A percentile compares a stretch with the other conserved stretches of the same genome.
Evolutionary conservation across 495 filamentous ascomycete species (phyloP).

Genomic region (Neurospora intermedia): DNA sequence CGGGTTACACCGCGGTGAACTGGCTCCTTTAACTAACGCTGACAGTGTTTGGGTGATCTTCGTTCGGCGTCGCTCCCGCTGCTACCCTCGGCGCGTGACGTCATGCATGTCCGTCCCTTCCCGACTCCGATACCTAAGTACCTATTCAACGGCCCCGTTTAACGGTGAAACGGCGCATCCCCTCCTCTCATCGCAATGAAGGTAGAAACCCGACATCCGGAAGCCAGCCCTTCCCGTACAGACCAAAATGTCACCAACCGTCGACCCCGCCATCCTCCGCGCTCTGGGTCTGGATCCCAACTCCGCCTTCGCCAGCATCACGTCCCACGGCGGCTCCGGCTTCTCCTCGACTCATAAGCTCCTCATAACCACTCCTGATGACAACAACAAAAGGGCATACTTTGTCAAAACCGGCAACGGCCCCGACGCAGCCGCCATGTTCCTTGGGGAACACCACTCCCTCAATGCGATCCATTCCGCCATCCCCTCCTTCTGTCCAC

Average conservation of each 20-base stretch:
- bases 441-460: slow-evolving; percentile 71
- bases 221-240: not conserved
- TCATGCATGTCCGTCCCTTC: not conserved
- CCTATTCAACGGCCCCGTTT: not conserved
- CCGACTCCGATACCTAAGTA: not conserved
- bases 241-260: slow-evolving; percentile 24
- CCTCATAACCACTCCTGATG: slow-evolving; percentile 34
- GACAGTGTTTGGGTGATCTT: not conserved
- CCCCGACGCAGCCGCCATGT: slow-evolving; percentile 60
- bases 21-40: not conserved
- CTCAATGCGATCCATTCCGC: slow-evolving; percentile 66
- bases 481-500: slow-evolving; percentile 65
- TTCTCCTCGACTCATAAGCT: slow-evolving; percentile 69
- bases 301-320: slow-evolving; percentile 40
- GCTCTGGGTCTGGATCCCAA: slow-evolving; percentile 46
- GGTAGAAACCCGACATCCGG: not conserved
- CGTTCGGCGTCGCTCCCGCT: not conserved
- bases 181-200: not conserved
- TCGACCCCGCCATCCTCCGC: slow-evolving; percentile 50
- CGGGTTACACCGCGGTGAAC: not conserved
- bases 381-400: slow-evolving; percentile 48
- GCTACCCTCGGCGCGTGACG: not conserved
- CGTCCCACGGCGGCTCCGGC: slow-evolving; percentile 56
- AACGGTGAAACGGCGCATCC: not conserved
- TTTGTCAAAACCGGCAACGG: slow-evolving; percentile 76